These are phyloP conservation scores for Metarhizium humberi DNA, from an alignment of 2,329 filamentous ascomycete genomes.

Conservation along the genomic window DNA sequence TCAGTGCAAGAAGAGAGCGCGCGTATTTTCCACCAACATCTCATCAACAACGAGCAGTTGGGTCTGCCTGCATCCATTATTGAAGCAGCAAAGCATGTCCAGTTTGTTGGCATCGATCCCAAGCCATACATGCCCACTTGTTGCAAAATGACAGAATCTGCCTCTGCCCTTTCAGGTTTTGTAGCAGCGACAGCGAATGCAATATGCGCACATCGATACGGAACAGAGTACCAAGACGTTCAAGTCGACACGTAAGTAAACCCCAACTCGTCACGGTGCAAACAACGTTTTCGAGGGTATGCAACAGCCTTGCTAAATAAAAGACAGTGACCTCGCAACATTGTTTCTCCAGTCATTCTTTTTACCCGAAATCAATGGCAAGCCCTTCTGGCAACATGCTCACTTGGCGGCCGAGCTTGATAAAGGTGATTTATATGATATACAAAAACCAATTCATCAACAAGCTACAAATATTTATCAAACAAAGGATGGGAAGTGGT, in stretches of 20 bases:
- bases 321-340: not conserved
- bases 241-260: not conserved
- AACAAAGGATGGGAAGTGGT: slow-evolving; percentile 23
- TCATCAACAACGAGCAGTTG: not conserved
- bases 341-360: not conserved
- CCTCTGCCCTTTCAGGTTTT: not conserved
- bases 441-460: slow-evolving; percentile 18
- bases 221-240: not conserved
- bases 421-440: not conserved
- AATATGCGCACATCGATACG: not conserved
- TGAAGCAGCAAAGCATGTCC: not conserved
- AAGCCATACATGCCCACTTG: not conserved
- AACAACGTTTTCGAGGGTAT: not conserved
- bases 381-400: not conserved
- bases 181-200: not conserved
- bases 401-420: not conserved
- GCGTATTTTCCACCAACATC: not conserved
- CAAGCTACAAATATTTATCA: slow-evolving; percentile 24
- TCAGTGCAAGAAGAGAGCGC: not conserved
- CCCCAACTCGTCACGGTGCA: not conserved
- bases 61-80: not conserved
- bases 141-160: not conserved
- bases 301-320: not conserved
- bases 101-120: not conserved
- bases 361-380: not conserved